These are phyloP conservation scores for Metrosideros polymorpha DNA, from an alignment of 441 rosid species.

Conservation along the genomic window DNA sequence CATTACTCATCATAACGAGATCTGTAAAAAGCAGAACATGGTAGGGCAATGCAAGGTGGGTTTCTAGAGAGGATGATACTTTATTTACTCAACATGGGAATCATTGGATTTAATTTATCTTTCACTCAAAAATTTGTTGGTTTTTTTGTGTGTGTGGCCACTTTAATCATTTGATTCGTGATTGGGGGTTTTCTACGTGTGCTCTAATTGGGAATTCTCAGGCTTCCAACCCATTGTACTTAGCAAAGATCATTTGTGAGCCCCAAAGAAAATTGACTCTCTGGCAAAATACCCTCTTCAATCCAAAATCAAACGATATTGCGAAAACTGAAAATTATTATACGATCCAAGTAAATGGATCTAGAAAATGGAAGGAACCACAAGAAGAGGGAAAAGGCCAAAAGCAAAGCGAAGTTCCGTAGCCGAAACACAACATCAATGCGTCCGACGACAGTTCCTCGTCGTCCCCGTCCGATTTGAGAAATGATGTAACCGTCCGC, in stretches of 20 bases:
- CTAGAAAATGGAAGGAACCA: neutral
- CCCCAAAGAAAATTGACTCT: neutral
- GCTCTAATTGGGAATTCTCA: neutral
- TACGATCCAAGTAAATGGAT: neutral
- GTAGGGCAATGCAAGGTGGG: neutral
- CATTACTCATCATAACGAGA: neutral
- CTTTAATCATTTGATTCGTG: neutral
- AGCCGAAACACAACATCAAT: neutral
- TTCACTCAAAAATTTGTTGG: neutral
- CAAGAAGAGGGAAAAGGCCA: neutral
- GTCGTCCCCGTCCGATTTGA: rapidly evolving
- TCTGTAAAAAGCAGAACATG: neutral
- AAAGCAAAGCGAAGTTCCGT: neutral
- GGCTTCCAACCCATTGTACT: neutral
- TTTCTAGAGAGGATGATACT: neutral
- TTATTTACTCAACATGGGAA: neutral
- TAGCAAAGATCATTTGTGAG: neutral
- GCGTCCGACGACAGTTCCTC: neutral
- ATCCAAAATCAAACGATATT: neutral
- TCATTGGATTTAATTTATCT: neutral
- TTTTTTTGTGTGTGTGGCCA: neutral
- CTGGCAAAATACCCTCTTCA: neutral
- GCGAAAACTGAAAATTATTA: neutral
- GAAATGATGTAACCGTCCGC: neutral
- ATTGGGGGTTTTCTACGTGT: neutral